A percentile compares a stretch with the other conserved stretches of the same genome.
Conservation (phyloP, 768 basidiomycete species). For the Daedaleopsis nitida region DNA sequence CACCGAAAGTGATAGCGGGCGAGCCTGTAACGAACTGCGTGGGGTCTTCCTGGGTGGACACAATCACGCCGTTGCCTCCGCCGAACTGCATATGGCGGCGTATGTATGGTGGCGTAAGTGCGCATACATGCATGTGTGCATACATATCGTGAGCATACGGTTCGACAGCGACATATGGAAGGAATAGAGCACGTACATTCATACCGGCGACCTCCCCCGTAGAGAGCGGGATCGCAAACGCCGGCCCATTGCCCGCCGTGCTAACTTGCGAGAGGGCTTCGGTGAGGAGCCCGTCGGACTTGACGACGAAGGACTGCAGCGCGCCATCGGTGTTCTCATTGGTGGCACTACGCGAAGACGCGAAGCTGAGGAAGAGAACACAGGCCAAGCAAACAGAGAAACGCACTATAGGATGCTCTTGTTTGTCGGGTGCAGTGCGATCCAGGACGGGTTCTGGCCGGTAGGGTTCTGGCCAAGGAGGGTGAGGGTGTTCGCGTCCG, state of each 20-base stretch:
- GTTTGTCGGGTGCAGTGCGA: constrained; percentile 57
- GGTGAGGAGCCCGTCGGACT: constrained; percentile 45
- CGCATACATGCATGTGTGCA: neutral
- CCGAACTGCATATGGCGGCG: constrained; percentile 40
- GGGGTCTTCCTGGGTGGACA: constrained; percentile 46
- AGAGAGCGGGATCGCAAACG: constrained; percentile 51
- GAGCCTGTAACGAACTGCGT: constrained; percentile 38
- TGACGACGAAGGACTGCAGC: constrained; percentile 60
- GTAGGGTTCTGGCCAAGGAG: constrained; percentile 49
- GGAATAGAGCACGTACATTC: constrained; percentile 44
- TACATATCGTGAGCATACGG: neutral
- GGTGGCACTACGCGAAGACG: constrained; percentile 44
- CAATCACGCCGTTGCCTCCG: constrained; percentile 56
- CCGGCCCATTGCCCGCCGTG: constrained; percentile 54
- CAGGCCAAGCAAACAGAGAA: neutral
- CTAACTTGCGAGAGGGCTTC: constrained; percentile 44
- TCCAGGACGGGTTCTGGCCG: constrained; percentile 62
- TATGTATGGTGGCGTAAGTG: neutral
- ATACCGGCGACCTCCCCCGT: constrained; percentile 59
- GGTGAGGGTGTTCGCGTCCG: constrained; percentile 47
- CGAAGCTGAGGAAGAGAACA: neutral
- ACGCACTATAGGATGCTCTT: constrained; percentile 63
- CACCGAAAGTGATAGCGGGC: constrained; percentile 56
- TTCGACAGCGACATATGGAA: neutral
- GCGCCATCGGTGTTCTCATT: constrained; percentile 51